phyloP scores from a whole-genome alignment of 257 asterid genomes.

The Euphrasia confusa region DNA sequence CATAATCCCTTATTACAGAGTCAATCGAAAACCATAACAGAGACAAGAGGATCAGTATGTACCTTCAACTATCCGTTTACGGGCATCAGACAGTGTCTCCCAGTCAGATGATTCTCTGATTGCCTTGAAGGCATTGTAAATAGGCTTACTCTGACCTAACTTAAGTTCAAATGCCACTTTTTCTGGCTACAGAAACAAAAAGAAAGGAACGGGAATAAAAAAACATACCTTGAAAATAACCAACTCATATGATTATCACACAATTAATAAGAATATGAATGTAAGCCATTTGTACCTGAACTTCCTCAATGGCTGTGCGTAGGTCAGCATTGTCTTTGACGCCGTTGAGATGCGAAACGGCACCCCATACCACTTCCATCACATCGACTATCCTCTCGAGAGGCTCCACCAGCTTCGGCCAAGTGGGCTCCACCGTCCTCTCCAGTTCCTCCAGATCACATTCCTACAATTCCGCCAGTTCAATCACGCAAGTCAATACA shows the following conservation, averaged over 20 bases:
- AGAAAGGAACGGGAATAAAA: neutral
- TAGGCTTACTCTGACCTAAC: constrained; percentile 90
- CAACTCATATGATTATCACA: neutral
- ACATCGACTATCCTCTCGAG: constrained; percentile 74
- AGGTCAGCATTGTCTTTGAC: constrained; percentile 86
- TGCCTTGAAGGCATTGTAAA: constrained; percentile 81
- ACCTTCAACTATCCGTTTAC: constrained; percentile 93
- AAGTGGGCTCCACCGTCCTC: constrained; percentile 83
- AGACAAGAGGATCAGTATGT: constrained; percentile 16
- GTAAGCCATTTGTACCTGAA: constrained; percentile 55
- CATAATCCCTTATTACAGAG: too few relatives aligned
- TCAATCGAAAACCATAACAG: constrained; percentile 1
- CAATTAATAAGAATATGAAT: neutral
- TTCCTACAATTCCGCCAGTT: constrained; percentile 42
- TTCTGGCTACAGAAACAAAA: constrained; percentile 63
- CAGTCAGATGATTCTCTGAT: constrained; percentile 77
- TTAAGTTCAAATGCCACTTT: constrained; percentile 85
- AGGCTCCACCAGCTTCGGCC: constrained; percentile 98
- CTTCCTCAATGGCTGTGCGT: constrained; percentile 95
- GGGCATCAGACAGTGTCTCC: constrained; percentile 77
- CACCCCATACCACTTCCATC: constrained; percentile 85
- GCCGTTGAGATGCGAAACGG: constrained; percentile 85
- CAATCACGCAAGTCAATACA: constrained; percentile 18
- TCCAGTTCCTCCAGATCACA: constrained; percentile 74
- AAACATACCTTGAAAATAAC: constrained; percentile 15